phyloP scores from a whole-genome alignment of 148 eudicot species.

The Nepenthes gracilis region DNA sequence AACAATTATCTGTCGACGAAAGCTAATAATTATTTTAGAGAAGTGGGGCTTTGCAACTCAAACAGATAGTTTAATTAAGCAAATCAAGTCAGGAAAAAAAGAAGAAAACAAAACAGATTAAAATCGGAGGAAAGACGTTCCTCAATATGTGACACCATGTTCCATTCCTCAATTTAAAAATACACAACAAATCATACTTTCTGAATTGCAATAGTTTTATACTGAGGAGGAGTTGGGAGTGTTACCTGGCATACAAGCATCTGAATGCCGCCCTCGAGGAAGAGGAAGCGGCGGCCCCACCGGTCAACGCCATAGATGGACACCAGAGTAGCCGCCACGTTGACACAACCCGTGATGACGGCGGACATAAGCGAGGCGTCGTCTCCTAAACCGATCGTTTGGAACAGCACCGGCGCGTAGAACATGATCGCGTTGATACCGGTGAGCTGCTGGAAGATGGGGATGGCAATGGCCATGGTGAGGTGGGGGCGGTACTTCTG shows the following conservation, averaged over 20 bases:
- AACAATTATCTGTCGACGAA: slow-evolving; percentile 26
- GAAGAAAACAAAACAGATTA: no score
- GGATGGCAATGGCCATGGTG: slow-evolving; percentile 62
- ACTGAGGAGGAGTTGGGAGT: not conserved
- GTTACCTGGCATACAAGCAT: slow-evolving; percentile 76
- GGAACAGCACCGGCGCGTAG: slow-evolving; percentile 65
- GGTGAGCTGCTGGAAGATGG: slow-evolving; percentile 20
- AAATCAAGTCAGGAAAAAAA: no score
- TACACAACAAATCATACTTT: not conserved
- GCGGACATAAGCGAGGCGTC: slow-evolving; percentile 15
- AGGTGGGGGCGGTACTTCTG: slow-evolving; percentile 65
- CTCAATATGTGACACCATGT: no score
- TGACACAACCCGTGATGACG: slow-evolving; percentile 58
- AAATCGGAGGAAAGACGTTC: no score
- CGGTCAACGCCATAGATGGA: slow-evolving; percentile 29
- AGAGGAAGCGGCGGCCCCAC: no score
- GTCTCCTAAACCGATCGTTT: slow-evolving; percentile 58
- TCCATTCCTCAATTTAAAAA: not conserved
- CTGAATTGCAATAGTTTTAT: not conserved
- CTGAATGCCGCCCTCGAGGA: slow-evolving; percentile 57
- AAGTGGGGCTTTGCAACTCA: not conserved
- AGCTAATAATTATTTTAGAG: not conserved
- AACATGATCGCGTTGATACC: slow-evolving; percentile 67
- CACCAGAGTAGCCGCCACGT: slow-evolving; percentile 52
- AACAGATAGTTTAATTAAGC: no score